phyloP scores from a whole-genome alignment of 768 basidiomycete genomes.

The Galerina marginata region DNA sequence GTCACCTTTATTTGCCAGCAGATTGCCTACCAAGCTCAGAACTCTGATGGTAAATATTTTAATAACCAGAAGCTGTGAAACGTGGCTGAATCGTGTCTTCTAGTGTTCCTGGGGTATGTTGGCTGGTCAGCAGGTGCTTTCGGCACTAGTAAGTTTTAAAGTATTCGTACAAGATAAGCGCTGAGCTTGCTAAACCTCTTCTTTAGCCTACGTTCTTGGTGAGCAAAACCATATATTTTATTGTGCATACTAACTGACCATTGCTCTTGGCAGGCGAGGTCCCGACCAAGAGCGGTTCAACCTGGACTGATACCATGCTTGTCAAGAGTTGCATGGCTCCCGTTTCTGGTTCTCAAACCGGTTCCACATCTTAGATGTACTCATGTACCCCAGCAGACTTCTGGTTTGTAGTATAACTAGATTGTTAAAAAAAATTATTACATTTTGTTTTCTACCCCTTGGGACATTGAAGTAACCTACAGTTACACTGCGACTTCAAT shows the following conservation, averaged over 20 bases:
- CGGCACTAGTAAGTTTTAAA: constrained; percentile 25
- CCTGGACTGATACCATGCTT: constrained; percentile 1
- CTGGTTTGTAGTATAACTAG: too few species aligned
- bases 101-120: constrained; percentile 58
- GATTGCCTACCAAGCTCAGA: constrained; percentile 49
- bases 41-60: constrained; percentile 44
- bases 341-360: constrained; percentile 4
- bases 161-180: neutral
- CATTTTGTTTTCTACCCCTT: neutral
- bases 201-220: neutral
- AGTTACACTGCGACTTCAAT: too few species aligned
- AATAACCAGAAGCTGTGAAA: neutral
- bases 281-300: constrained; percentile 3
- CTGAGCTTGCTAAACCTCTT: neutral
- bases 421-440: too few species aligned
- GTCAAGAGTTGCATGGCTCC: constrained; percentile 4
- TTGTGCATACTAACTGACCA: neutral
- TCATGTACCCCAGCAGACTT: too few species aligned
- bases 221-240: neutral
- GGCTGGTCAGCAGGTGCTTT: constrained; percentile 70
- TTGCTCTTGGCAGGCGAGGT: constrained; percentile 1
- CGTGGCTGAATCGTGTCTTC: neutral
- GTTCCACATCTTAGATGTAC: neutral
- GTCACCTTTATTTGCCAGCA: constrained; percentile 49
- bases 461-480: too few species aligned